Percentiles rank a stretch among this genome's conserved stretches.
These are phyloP conservation scores for Beauveria sp. DNA, from an alignment of 2,329 filamentous ascomycete species.

Conservation along the genomic window DNA sequence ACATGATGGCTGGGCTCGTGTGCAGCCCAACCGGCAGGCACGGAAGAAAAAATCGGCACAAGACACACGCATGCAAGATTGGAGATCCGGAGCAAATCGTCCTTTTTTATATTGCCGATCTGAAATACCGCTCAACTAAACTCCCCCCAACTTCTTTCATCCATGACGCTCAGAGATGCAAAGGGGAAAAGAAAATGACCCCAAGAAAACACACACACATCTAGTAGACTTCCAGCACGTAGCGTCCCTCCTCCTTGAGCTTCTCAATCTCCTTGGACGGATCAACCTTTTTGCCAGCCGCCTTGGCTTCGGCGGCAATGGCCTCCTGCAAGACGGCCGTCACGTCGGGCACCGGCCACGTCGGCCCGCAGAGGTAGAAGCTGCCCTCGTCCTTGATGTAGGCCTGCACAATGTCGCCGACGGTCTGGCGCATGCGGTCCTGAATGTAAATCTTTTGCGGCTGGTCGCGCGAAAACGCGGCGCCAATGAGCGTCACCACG, in stretches of 20 bases:
- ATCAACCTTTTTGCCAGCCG: slow-evolving; percentile 75
- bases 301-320: slow-evolving; percentile 66
- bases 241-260: slow-evolving; percentile 88
- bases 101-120: too few species aligned
- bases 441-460: slow-evolving; percentile 99
- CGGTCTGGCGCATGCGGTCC: slow-evolving; percentile 88
- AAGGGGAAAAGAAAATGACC: background rate
- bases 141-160: too few species aligned
- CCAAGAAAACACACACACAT: background rate
- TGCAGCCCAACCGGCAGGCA: too few species aligned
- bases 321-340: slow-evolving; percentile 91
- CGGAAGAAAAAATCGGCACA: too few species aligned
- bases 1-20: too few species aligned
- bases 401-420: slow-evolving; percentile 73
- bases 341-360: slow-evolving; percentile 97
- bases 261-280: slow-evolving; percentile 86
- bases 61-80: too few species aligned
- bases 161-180: too few species aligned
- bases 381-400: slow-evolving; percentile 83
- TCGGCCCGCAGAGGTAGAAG: slow-evolving; percentile 96
- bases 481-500: slow-evolving; percentile 86
- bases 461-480: slow-evolving; percentile 94
- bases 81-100: too few species aligned
- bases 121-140: too few species aligned
- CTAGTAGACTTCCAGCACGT: slow-evolving; percentile 96